Evolutionary conservation across 2,329 filamentous ascomycete genomes (phyloP).

Genomic region (Fusarium nanum): DNA sequence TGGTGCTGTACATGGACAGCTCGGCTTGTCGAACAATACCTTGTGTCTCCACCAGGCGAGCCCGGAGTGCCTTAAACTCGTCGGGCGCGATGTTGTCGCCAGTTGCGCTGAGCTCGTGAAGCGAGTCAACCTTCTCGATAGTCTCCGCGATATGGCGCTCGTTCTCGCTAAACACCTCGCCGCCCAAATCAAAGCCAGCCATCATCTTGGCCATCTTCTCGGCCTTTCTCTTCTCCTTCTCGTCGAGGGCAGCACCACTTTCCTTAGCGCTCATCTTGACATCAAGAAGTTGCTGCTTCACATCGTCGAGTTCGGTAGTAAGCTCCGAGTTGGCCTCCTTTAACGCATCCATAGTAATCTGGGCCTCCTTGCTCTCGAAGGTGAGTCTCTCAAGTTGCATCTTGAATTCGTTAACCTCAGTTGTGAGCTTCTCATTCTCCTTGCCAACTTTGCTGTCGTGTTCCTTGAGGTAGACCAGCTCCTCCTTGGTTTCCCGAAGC

Average conservation of each 20-base stretch:
- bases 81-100: constrained; percentile 86
- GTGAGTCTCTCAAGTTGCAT: constrained; percentile 97
- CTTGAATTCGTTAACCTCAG: constrained; percentile 90
- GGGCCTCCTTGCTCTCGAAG: constrained; percentile 96
- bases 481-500: constrained; percentile 85
- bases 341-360: constrained; percentile 96
- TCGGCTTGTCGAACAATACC: constrained; percentile 94
- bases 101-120: constrained; percentile 79
- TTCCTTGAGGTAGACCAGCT: constrained; percentile 86
- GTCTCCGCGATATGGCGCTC: constrained; percentile 86
- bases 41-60: constrained; percentile 87
- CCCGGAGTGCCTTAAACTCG: constrained; percentile 80
- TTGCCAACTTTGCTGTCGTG: constrained; percentile 85
- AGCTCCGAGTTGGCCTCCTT: constrained; percentile 97
- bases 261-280: constrained; percentile 98
- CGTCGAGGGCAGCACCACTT: constrained; percentile 86
- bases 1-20: constrained; percentile 79
- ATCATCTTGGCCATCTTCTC: constrained; percentile 99
- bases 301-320: constrained; percentile 89
- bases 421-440: constrained; percentile 87
- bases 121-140: constrained; percentile 82
- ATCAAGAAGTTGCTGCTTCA: constrained; percentile 95
- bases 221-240: constrained; percentile 98
- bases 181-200: constrained; percentile 95
- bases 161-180: constrained; percentile 93